A percentile compares a stretch with the other conserved stretches of the same genome.
Conservation (phyloP, 805 yeast genomes). For the Metschnikowia reukaufii region DNA sequence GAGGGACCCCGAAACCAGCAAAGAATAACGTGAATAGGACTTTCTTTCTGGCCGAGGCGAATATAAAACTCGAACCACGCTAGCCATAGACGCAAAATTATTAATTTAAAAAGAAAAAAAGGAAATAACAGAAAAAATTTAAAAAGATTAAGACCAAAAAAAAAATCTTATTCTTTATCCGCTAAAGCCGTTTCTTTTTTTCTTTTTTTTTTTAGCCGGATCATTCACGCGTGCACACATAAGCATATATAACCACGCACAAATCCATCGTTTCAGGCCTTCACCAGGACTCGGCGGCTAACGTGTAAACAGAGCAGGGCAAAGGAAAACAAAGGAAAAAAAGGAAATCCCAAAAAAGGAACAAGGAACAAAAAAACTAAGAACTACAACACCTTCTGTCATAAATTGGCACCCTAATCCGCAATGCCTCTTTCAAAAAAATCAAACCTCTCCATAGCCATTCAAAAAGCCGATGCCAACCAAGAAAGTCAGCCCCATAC, state of each 20-base stretch:
- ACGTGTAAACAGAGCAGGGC: background rate
- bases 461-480: constrained; percentile 40
- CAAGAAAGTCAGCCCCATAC: constrained; percentile 21
- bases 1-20: background rate
- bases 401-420: no score
- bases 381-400: no score
- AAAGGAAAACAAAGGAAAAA: background rate
- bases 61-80: background rate
- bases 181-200: no score
- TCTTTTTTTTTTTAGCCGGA: background rate
- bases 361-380: background rate
- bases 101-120: no score
- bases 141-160: background rate
- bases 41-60: background rate
- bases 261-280: background rate
- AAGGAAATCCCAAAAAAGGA: background rate
- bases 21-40: background rate
- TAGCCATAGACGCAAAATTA: no score
- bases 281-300: no score
- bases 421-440: constrained; percentile 28
- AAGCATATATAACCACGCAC: constrained; percentile 1
- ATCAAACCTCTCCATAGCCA: constrained; percentile 46
- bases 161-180: background rate
- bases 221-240: background rate
- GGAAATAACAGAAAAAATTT: background rate